Base-by-base conservation (phyloP, 352 stramenopile genomes). In the Phytophthora europaea region DNA sequence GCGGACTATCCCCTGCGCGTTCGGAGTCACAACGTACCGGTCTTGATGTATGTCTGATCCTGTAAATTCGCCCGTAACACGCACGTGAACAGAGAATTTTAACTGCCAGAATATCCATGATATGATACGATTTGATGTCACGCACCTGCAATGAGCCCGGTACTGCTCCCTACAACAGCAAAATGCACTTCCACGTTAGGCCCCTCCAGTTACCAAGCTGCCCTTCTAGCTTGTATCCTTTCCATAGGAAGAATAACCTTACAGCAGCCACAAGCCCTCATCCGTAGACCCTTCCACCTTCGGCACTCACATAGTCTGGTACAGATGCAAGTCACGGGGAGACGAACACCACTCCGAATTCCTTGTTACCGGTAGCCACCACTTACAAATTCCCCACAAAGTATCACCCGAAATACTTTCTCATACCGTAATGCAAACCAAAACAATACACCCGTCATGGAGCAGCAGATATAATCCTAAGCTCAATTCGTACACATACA, bases 221-320 rank as follows among this genome's bases (percentile, higher is more conserved):
- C 22, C 73, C 58, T 65, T 96, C 90, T 15, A 96, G 76, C 13
- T 96, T 82, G 33, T 94, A 92, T 7, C 90, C 88, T 75, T 95
- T 96, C 88, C 87, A 96, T 2, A 96, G 65, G 28, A 96, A 89
- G 9, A 87, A 96, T 13, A 90, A 63, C 76, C 87, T 96, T 74
- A 5, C n/a, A 71, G 48, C n/a, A 55, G 23, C 51, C 43, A 33
- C 64, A 75, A 68, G 13, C 58, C 43, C 16, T 50, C 43, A 18
- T 60, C 34, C 67, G 31, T 13, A 31, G 2, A 34, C 28, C 33
- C 22, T 63, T 20, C 26, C 60, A 31, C 8, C 33, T 3, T 53
- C 47, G 22, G 6, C 28, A 67, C 65, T 34, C 74, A 93, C 93
- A 98, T 97, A 83, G 97, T 98, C 75, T 97, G 88, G 72, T 97